phyloP scores from a whole-genome alignment of 1,139 yeast species.

The Suhomyces maxii region DNA sequence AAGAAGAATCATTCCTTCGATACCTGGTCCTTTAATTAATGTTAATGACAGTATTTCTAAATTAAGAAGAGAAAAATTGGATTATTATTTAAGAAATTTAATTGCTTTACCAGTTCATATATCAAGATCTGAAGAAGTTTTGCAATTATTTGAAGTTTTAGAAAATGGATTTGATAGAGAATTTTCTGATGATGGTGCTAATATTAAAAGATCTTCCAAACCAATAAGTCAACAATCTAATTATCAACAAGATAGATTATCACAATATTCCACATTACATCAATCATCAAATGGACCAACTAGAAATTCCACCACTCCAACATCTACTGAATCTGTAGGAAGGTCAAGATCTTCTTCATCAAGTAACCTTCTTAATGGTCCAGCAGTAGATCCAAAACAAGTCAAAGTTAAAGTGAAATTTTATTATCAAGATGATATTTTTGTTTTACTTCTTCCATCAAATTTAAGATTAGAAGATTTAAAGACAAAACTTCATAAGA shows the following conservation, averaged over 20 bases:
- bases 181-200: constrained; percentile 22
- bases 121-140: constrained; percentile 67
- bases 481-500: constrained; percentile 60
- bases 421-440: constrained; percentile 84
- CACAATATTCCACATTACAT: constrained; percentile 41
- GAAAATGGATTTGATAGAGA: constrained; percentile 62
- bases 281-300: constrained; percentile 9
- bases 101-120: constrained; percentile 76
- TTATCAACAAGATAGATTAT: constrained; percentile 44
- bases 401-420: constrained; percentile 71
- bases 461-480: constrained; percentile 62
- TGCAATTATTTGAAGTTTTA: constrained; percentile 66
- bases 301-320: constrained; percentile 25
- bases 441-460: constrained; percentile 76
- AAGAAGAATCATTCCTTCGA: constrained; percentile 80
- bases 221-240: constrained; percentile 44
- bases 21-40: constrained; percentile 94
- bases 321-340: constrained; percentile 12
- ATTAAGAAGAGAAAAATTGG: constrained; percentile 81
- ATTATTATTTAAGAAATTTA: constrained; percentile 75
- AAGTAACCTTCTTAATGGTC: constrained; percentile 8
- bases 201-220: constrained; percentile 31
- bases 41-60: constrained; percentile 88
- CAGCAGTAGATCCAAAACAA: constrained; percentile 11
- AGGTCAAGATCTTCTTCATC: constrained; percentile 15